Evolutionary conservation across 1,284 basidiomycete genomes (phyloP).

Genomic region (Puccinia polysora): DNA sequence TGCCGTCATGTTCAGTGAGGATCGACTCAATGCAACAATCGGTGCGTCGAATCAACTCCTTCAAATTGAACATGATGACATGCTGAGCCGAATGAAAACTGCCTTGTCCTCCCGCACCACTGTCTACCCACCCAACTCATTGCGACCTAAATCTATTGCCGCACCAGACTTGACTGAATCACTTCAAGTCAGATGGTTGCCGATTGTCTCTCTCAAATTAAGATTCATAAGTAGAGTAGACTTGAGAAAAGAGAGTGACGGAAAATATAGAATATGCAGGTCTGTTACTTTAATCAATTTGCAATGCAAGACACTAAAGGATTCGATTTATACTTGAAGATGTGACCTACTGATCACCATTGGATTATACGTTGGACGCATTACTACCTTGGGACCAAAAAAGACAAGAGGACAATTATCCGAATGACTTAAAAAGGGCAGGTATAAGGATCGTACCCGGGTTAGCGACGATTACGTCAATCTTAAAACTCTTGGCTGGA

Average conservation of each 20-base stretch:
- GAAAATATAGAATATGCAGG: constrained; percentile 30
- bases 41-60: too few relatives aligned
- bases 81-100: too few relatives aligned
- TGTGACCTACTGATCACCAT: background rate
- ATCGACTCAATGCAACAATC: constrained; percentile 4
- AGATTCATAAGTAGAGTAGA: constrained; percentile 26
- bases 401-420: constrained; percentile 28
- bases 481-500: background rate
- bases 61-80: too few relatives aligned
- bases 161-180: background rate
- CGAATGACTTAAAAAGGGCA: constrained; percentile 8
- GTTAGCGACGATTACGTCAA: background rate
- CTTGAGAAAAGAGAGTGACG: constrained; percentile 18
- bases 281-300: background rate
- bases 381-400: background rate
- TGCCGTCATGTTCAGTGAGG: constrained; percentile 39
- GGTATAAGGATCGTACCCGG: constrained; percentile 5
- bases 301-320: background rate
- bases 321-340: background rate
- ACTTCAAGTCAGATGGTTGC: constrained; percentile 9
- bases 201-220: background rate
- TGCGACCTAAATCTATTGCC: too few relatives aligned
- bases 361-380: background rate
- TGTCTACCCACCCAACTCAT: too few relatives aligned
- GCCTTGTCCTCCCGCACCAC: too few relatives aligned